These are phyloP conservation scores for Digitaria exilis DNA, from an alignment of 202 grass and related monocot genomes.

Conservation along the genomic window DNA sequence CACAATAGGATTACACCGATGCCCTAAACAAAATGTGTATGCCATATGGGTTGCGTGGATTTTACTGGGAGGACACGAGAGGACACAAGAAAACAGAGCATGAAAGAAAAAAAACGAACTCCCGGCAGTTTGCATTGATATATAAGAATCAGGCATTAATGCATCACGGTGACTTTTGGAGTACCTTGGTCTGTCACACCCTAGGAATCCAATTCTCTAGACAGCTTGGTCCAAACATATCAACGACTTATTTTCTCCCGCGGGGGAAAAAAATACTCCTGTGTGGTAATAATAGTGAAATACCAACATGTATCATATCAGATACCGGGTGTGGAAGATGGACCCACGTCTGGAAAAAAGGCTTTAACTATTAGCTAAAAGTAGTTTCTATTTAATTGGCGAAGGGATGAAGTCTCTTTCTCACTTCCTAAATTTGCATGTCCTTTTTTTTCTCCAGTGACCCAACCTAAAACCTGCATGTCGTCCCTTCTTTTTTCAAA, in stretches of 20 bases:
- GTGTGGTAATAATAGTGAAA: not conserved
- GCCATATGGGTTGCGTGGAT: no score
- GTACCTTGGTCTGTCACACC: not conserved
- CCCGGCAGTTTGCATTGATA: not conserved
- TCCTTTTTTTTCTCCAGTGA: not conserved
- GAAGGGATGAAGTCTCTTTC: not conserved
- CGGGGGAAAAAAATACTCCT: not conserved
- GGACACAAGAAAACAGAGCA: not conserved
- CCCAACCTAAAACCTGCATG: constrained; percentile 17
- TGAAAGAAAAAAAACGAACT: not conserved
- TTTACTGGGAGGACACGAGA: not conserved
- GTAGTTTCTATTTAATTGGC: not conserved
- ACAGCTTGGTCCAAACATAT: not conserved
- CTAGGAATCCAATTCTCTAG: constrained; percentile 2
- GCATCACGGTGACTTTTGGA: not conserved
- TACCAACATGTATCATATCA: not conserved
- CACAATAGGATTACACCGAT: no score
- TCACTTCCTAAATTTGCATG: constrained; percentile 14
- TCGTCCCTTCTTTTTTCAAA: not conserved
- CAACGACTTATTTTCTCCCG: not conserved
- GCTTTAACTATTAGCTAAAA: not conserved
- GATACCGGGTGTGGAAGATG: constrained; percentile 7
- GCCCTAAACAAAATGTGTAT: no score
- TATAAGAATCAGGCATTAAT: not conserved
- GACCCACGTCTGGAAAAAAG: not conserved